Evolutionary conservation across 495 filamentous ascomycete genomes (phyloP).

Genomic region (Xylaria palmicola): DNA sequence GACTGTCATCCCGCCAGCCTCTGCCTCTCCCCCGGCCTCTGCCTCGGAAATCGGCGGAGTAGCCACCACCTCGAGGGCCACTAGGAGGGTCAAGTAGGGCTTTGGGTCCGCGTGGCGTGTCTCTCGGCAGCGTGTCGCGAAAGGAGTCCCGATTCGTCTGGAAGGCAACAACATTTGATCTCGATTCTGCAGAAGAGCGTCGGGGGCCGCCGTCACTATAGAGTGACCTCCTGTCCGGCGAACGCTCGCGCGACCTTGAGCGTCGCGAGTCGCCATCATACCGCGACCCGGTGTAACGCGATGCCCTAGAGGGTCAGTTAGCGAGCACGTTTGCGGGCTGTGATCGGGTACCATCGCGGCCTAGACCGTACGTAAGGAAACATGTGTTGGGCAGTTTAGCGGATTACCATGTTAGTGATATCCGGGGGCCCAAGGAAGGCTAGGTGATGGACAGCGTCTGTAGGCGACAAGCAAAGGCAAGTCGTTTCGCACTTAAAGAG

Average conservation of each 20-base stretch:
- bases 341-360: not conserved
- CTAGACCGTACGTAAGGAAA: not conserved
- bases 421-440: not conserved
- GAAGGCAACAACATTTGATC: slow-evolving; percentile 48
- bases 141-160: slow-evolving; percentile 51
- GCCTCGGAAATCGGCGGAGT: slow-evolving; percentile 47
- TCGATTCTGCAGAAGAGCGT: slow-evolving; percentile 47
- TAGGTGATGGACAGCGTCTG: not conserved
- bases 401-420: not conserved
- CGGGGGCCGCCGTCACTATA: slow-evolving; percentile 51
- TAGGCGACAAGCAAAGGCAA: not conserved
- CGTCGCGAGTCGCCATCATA: slow-evolving; percentile 49
- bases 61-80: slow-evolving; percentile 53
- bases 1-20: slow-evolving; percentile 57
- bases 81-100: slow-evolving; percentile 64
- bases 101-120: slow-evolving; percentile 70
- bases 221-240: slow-evolving; percentile 53
- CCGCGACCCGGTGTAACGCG: slow-evolving; percentile 43
- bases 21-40: slow-evolving; percentile 48
- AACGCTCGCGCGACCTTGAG: slow-evolving; percentile 58
- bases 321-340: not conserved
- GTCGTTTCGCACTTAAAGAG: not conserved
- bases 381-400: not conserved
- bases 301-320: slow-evolving; percentile 30
- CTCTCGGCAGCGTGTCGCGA: slow-evolving; percentile 41